Evolutionary conservation across 2,329 filamentous ascomycete genomes (phyloP).

Genomic region (Colletotrichum cuscutae): DNA sequence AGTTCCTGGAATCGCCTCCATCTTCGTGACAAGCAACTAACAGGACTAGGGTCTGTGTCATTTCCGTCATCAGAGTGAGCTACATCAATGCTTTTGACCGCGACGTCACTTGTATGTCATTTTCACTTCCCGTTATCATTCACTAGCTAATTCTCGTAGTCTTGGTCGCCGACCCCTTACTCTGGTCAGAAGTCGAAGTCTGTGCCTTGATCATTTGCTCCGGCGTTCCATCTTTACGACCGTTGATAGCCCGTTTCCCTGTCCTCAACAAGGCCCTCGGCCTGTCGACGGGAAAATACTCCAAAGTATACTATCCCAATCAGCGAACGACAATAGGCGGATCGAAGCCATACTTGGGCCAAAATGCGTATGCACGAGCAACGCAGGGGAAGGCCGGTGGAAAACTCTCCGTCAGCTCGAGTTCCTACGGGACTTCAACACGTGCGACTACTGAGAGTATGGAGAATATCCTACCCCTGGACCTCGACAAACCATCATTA

Average conservation of each 20-base stretch:
- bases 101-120: constrained; percentile 40
- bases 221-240: constrained; percentile 44
- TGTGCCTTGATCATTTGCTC: constrained; percentile 46
- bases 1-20: neutral
- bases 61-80: constrained; percentile 42
- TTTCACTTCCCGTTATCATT: neutral
- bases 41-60: constrained; percentile 38
- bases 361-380: constrained; percentile 24
- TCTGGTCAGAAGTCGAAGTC: constrained; percentile 45
- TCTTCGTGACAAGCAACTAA: neutral
- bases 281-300: constrained; percentile 37
- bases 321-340: constrained; percentile 28
- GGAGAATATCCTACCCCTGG: constrained; percentile 27
- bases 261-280: constrained; percentile 43
- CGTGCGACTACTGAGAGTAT: constrained; percentile 21
- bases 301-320: constrained; percentile 25
- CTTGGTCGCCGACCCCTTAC: constrained; percentile 40
- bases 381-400: neutral
- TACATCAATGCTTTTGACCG: constrained; percentile 39
- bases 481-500: constrained; percentile 20
- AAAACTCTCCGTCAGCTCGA: constrained; percentile 23
- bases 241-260: constrained; percentile 42
- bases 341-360: constrained; percentile 14
- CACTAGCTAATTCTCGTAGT: constrained; percentile 32
- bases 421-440: constrained; percentile 8